Percentiles rank a stretch among this genome's conserved stretches.
These are phyloP conservation scores for Xylaria venustula DNA, from an alignment of 495 filamentous ascomycete species.

Conservation along the genomic window DNA sequence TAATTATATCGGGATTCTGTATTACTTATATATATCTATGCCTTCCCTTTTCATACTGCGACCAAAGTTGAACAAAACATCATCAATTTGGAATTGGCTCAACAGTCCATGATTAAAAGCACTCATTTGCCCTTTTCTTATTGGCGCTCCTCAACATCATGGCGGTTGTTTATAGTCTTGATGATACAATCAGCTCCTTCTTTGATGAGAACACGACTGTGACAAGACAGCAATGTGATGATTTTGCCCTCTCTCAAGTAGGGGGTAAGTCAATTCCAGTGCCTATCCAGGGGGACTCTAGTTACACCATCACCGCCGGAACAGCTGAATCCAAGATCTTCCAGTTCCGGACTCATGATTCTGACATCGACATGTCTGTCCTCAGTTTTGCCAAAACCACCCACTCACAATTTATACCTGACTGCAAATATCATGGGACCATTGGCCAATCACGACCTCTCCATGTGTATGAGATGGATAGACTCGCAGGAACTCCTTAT, in stretches of 20 bases:
- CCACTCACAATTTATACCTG: not conserved
- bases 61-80: too few relatives aligned
- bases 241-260: not conserved
- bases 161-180: not conserved
- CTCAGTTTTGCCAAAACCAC: not conserved
- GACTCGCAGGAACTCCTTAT: slow-evolving; percentile 1
- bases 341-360: slow-evolving; percentile 5
- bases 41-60: too few relatives aligned
- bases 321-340: not conserved
- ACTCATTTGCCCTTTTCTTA: too few relatives aligned
- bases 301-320: slow-evolving; percentile 4
- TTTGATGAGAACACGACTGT: not conserved
- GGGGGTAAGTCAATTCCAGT: slow-evolving; percentile 3
- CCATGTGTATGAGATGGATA: slow-evolving; percentile 9
- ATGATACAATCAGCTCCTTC: slow-evolving; percentile 7
- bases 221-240: slow-evolving; percentile 10
- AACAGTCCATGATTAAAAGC: too few relatives aligned
- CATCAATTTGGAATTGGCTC: too few relatives aligned
- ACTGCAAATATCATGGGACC: not conserved
- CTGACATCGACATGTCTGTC: not conserved
- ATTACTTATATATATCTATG: too few relatives aligned
- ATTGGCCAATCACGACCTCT: slow-evolving; percentile 5
- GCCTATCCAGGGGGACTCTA: not conserved
- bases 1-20: too few relatives aligned
- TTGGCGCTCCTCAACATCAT: too few relatives aligned